phyloP scores from a whole-genome alignment of 805 yeast genomes.

The Saccharomycopsis sp. region DNA sequence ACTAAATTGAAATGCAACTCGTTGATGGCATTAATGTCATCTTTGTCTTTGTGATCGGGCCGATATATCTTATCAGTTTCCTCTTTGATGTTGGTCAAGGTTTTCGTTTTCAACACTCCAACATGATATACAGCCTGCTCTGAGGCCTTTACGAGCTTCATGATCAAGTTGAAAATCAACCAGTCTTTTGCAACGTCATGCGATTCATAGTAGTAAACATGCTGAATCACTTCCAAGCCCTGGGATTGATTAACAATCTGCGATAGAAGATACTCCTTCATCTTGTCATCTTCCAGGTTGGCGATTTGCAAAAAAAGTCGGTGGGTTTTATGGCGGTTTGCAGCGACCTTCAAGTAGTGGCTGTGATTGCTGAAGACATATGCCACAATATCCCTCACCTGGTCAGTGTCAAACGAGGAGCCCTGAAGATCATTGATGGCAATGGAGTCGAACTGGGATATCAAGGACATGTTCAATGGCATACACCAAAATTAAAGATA shows the following conservation, averaged over 20 bases:
- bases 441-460: too few relatives aligned
- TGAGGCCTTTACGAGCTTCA: slow-evolving; percentile 5
- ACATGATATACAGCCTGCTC: too few relatives aligned
- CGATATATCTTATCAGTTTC: too few relatives aligned
- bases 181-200: slow-evolving; percentile 6
- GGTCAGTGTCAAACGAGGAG: too few relatives aligned
- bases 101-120: too few relatives aligned
- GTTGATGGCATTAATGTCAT: not conserved
- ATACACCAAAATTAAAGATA: too few relatives aligned
- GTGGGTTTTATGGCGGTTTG: slow-evolving; percentile 4
- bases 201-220: slow-evolving; percentile 2
- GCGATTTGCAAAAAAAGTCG: slow-evolving; percentile 7
- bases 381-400: too few relatives aligned
- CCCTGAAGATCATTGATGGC: too few relatives aligned
- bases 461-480: too few relatives aligned
- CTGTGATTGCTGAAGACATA: too few relatives aligned
- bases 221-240: slow-evolving; percentile 1
- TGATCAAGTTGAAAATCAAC: not conserved
- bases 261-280: not conserved
- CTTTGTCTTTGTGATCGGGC: not conserved
- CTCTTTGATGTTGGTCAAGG: too few relatives aligned
- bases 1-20: slow-evolving; percentile 7
- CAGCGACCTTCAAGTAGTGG: not conserved
- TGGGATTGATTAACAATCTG: slow-evolving; percentile 5
- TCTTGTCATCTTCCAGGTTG: not conserved